Percentiles rank a stretch among this genome's conserved stretches.
Evolutionary conservation across 768 basidiomycete species (phyloP).

Genomic region (Tricholoma bakamatsutake): DNA sequence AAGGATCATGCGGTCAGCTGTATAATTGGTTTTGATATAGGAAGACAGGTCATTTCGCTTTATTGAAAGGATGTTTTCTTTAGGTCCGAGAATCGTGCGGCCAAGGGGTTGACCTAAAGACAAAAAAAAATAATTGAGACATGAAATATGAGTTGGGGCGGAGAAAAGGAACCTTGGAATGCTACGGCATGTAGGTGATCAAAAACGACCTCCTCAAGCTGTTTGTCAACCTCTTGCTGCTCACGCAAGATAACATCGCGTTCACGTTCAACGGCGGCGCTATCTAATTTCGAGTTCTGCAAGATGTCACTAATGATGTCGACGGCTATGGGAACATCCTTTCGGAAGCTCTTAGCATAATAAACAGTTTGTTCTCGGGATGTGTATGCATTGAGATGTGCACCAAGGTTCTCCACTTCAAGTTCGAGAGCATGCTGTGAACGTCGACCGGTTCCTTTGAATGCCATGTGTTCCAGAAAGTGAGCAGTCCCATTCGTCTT

Average conservation of each 20-base stretch:
- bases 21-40: constrained; percentile 98
- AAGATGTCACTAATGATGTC: constrained; percentile 98
- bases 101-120: constrained; percentile 84
- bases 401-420: constrained; percentile 96
- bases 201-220: constrained; percentile 96
- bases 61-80: constrained; percentile 93
- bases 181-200: constrained; percentile 97
- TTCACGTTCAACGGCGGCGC: constrained; percentile 85
- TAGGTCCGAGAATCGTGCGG: constrained; percentile 95
- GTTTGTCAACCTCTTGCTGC: constrained; percentile 99
- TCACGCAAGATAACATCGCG: constrained; percentile 95
- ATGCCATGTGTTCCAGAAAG: constrained; percentile 98
- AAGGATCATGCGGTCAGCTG: constrained; percentile 97
- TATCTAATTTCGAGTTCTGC: constrained; percentile 93
- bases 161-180: constrained; percentile 72
- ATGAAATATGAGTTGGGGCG: constrained; percentile 8
- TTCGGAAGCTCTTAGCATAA: constrained; percentile 97
- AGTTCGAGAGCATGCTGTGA: constrained; percentile 88
- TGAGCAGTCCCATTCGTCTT: constrained; percentile 95
- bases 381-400: constrained; percentile 97
- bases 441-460: constrained; percentile 90
- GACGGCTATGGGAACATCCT: constrained; percentile 85
- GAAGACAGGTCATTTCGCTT: constrained; percentile 79
- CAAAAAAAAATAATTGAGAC: constrained; percentile 5
- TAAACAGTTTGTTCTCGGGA: constrained; percentile 99